These are phyloP conservation scores for Lodderomyces beijingensis DNA, from an alignment of 1,139 yeast species.

Conservation along the genomic window DNA sequence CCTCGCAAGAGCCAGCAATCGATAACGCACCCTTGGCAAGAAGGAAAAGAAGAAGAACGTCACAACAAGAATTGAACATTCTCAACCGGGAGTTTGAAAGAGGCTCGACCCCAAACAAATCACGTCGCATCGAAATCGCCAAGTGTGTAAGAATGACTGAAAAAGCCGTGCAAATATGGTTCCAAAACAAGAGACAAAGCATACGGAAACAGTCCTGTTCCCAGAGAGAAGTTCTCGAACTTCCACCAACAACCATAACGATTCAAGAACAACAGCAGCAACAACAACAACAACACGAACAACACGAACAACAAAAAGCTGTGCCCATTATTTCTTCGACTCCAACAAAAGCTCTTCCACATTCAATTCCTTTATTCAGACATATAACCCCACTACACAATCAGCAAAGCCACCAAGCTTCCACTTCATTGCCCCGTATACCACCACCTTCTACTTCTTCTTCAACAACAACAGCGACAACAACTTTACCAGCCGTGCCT, in stretches of 20 bases:
- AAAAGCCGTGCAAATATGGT: constrained; percentile 97
- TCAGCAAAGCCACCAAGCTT: neutral
- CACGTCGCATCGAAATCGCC: constrained; percentile 73
- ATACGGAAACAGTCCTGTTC: constrained; percentile 49
- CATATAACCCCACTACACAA: neutral
- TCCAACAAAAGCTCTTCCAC: constrained; percentile 15
- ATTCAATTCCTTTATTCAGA: neutral
- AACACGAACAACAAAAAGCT: constrained; percentile 4
- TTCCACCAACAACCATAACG: constrained; percentile 25
- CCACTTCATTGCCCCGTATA: neutral
- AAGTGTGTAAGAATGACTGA: constrained; percentile 84
- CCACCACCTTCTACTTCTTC: neutral
- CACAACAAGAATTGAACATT: constrained; percentile 77
- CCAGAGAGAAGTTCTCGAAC: constrained; percentile 43
- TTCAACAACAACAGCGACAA: neutral
- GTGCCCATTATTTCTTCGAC: constrained; percentile 18
- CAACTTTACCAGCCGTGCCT: neutral
- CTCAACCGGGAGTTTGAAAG: constrained; percentile 72
- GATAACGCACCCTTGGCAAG: constrained; percentile 90
- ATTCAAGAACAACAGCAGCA: constrained; percentile 3
- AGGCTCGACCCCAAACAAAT: constrained; percentile 79
- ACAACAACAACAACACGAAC: constrained; percentile 3
- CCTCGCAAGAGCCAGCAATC: constrained; percentile 76
- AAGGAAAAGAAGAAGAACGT: constrained; percentile 91
- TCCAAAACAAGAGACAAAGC: constrained; percentile 90